These are phyloP conservation scores for Umbilicaria muhlenbergii DNA, from an alignment of 495 filamentous ascomycete species.

Conservation along the genomic window DNA sequence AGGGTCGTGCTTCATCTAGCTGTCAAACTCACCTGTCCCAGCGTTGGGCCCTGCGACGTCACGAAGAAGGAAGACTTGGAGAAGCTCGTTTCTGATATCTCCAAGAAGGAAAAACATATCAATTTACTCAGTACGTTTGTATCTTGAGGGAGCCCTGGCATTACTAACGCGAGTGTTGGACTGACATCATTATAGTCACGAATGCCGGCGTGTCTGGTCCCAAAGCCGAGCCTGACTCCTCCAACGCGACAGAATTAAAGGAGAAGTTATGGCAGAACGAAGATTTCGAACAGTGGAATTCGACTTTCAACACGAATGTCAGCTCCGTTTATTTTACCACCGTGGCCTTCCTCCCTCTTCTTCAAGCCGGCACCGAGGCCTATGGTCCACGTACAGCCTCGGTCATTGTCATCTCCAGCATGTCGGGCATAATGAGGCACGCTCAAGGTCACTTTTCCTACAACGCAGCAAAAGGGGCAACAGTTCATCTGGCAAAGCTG, in stretches of 20 bases:
- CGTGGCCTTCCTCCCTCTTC: slow-evolving; percentile 36
- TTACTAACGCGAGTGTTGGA: background rate
- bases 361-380: slow-evolving; percentile 23
- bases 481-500: slow-evolving; percentile 15
- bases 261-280: slow-evolving; percentile 10
- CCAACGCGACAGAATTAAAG: slow-evolving; percentile 4
- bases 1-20: background rate
- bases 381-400: slow-evolving; percentile 22
- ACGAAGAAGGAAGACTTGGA: slow-evolving; percentile 12
- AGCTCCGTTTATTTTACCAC: slow-evolving; percentile 32
- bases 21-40: background rate
- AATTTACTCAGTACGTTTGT: slow-evolving; percentile 9
- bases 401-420: slow-evolving; percentile 28
- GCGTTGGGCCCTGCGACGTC: slow-evolving; percentile 18
- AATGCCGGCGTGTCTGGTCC: slow-evolving; percentile 14
- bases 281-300: slow-evolving; percentile 24
- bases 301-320: slow-evolving; percentile 37
- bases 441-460: slow-evolving; percentile 33
- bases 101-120: slow-evolving; percentile 12
- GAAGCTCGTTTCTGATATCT: slow-evolving; percentile 7
- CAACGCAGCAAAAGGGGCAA: slow-evolving; percentile 33
- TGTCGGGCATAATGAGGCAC: slow-evolving; percentile 35
- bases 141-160: too few relatives aligned
- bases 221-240: slow-evolving; percentile 9
- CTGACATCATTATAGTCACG: slow-evolving; percentile 4